These are phyloP conservation scores for Cladosporium halotolerans DNA, from an alignment of 2,329 filamentous ascomycete genomes.

Conservation along the genomic window DNA sequence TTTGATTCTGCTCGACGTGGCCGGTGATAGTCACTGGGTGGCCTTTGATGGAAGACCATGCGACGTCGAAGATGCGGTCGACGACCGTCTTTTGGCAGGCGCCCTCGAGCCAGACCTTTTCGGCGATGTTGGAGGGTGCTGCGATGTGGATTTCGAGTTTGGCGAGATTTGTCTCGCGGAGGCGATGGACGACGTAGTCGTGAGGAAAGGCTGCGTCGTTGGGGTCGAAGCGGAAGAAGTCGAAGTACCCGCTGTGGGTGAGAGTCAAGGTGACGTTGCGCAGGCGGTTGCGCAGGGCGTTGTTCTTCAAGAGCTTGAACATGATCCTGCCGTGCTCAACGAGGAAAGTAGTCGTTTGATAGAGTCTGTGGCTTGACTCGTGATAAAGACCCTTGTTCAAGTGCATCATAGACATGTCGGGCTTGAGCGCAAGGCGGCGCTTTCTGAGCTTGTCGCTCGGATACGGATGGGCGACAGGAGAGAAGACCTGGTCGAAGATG, in stretches of 20 bases:
- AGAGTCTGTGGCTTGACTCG: constrained; percentile 21
- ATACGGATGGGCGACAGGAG: neutral
- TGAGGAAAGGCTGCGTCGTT: neutral
- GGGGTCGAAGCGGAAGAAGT: constrained; percentile 19
- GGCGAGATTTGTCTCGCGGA: constrained; percentile 14
- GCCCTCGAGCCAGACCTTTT: constrained; percentile 2
- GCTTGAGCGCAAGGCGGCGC: neutral
- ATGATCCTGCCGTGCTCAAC: constrained; percentile 16
- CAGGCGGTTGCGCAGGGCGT: constrained; percentile 10
- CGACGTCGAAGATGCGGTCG: constrained; percentile 19
- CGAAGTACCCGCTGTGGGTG: constrained; percentile 17
- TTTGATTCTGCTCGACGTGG: constrained; percentile 21
- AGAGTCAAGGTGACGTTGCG: constrained; percentile 20
- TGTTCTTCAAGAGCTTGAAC: constrained; percentile 13
- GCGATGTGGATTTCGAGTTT: constrained; percentile 16
- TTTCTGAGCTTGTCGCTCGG: neutral
- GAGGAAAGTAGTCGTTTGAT: constrained; percentile 15
- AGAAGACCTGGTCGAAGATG: constrained; percentile 9
- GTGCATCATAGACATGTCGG: constrained; percentile 13
- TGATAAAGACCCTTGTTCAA: constrained; percentile 16
- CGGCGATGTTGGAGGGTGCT: constrained; percentile 3
- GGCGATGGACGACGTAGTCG: neutral
- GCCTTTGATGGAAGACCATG: constrained; percentile 19
- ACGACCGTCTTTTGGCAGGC: constrained; percentile 22
- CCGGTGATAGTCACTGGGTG: constrained; percentile 23